Evolutionary conservation across 495 filamentous ascomycete genomes (phyloP), one percentile per base, ranked within the genome.

Genomic region (Trypethelium eluteriae): DNA sequence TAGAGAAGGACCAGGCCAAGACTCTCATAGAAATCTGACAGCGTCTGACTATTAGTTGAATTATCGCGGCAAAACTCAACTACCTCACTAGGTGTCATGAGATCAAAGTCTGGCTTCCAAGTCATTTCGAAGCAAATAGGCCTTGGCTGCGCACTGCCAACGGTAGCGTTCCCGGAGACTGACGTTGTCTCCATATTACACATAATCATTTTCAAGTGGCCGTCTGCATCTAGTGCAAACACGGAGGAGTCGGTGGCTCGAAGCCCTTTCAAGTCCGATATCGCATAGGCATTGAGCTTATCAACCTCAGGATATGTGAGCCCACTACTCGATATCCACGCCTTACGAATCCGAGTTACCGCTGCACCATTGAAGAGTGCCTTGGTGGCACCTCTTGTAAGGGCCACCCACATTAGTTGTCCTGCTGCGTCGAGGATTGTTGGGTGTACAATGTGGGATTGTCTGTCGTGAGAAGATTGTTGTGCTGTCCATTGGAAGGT

Each of bases 401-500:
- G 4, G 10, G 32, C 5, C 6, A 36, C 32, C 53, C n/a, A 36
- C 7, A 36, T 3, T 5, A 59, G 18, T 36, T 59, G 53, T 7
- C 53, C n/a, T 35, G 18, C 53, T 3, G 53, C 53, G 32, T 59
- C 53, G 32, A 59, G 53, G 25, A 80, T 82, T 0, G 78, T 77
- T 0, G 83, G 83, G 62, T 85, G 82, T 3, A 36, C 32, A 11
- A 10, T 34, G 9, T 59, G n/a, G 1, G 3, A 3, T 59, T 59
- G 53, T 35, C 62, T 3, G 34, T 39, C 9, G 38, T 41, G 62
- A 9, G 11, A n/a, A 16, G 38, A 63, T n/a, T 63, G 34, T 34
- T 53, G 5, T 18, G 18, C 5, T n/a, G 41, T 44, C 41, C 41
- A 44, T 44, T 44, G 7, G 14, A 44, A 44, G 7, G 41, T 7